Evolutionary conservation across 2,329 filamentous ascomycete species (phyloP).

Genomic region (Parastagonospora avenae): DNA sequence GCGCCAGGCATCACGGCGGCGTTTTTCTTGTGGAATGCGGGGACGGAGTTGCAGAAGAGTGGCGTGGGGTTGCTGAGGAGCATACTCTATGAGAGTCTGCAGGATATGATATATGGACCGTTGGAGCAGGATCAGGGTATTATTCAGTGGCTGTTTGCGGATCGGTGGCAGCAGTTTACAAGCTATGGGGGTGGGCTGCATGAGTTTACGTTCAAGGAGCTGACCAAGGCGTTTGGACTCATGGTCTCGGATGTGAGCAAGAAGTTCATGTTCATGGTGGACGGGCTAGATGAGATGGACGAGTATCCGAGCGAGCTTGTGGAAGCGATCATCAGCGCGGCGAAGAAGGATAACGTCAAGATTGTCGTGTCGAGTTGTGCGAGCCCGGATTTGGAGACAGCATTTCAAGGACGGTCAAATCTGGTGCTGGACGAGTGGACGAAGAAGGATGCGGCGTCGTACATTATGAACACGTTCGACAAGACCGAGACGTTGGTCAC

Average conservation of each 20-base stretch:
- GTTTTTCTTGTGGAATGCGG: slow-evolving; percentile 55
- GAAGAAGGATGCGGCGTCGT: slow-evolving; percentile 22
- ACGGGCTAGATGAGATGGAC: slow-evolving; percentile 39
- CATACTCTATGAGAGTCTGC: slow-evolving; percentile 36
- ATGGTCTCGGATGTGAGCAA: slow-evolving; percentile 33
- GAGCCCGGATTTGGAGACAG: slow-evolving; percentile 23
- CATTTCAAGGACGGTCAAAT: slow-evolving; percentile 28
- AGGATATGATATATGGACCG: slow-evolving; percentile 40
- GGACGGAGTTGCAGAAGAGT: slow-evolving; percentile 35
- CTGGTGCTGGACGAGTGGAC: slow-evolving; percentile 30
- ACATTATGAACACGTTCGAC: slow-evolving; percentile 20
- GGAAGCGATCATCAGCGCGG: slow-evolving; percentile 19
- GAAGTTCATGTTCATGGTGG: slow-evolving; percentile 41
- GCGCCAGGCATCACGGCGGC: slow-evolving; percentile 41
- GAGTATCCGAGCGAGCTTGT: slow-evolving; percentile 26
- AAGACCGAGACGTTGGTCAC: slow-evolving; percentile 25
- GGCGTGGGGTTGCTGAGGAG: slow-evolving; percentile 28
- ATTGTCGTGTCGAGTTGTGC: slow-evolving; percentile 37
- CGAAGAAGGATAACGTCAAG: slow-evolving; percentile 38
- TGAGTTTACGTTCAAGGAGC: slow-evolving; percentile 24
- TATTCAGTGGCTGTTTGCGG: slow-evolving; percentile 30
- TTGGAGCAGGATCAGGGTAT: slow-evolving; percentile 30
- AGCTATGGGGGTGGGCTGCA: slow-evolving; percentile 35
- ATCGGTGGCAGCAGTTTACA: slow-evolving; percentile 36
- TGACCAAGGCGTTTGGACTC: slow-evolving; percentile 30